A percentile compares a stretch with the other conserved stretches of the same genome.
phyloP scores from a whole-genome alignment of 164 flowering plant genomes.

The Litsea cubeba region DNA sequence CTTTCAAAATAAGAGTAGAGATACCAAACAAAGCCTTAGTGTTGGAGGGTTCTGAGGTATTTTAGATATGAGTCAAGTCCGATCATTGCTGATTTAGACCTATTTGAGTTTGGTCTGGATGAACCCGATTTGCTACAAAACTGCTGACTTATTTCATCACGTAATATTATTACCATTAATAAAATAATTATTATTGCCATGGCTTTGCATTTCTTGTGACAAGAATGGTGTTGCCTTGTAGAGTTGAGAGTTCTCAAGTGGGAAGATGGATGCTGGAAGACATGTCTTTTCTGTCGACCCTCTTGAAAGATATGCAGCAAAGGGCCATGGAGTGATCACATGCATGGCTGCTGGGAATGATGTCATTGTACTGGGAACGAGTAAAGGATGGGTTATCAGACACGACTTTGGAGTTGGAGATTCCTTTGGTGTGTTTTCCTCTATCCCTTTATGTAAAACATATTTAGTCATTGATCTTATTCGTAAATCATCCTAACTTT shows the following conservation, averaged over 20 bases:
- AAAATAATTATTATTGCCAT: too few species aligned
- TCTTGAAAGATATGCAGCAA: constrained; percentile 85
- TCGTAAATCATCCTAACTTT: not conserved
- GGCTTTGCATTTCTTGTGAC: not conserved
- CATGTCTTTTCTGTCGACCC: constrained; percentile 84
- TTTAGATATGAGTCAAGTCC: too few species aligned
- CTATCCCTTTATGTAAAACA: not conserved
- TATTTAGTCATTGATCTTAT: not conserved
- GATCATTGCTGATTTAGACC: too few species aligned
- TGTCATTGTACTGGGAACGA: constrained; percentile 85
- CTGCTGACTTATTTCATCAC: too few species aligned
- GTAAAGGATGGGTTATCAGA: constrained; percentile 92
- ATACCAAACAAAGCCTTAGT: too few species aligned
- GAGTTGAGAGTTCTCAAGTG: constrained; percentile 5
- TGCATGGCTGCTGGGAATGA: constrained; percentile 99
- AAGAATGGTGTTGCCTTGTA: not conserved
- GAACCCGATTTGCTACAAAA: too few species aligned
- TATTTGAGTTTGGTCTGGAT: too few species aligned
- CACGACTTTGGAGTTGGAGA: constrained; percentile 94
- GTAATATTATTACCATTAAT: too few species aligned
- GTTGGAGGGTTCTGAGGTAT: too few species aligned
- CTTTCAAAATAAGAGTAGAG: too few species aligned
- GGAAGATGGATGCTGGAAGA: constrained; percentile 54
- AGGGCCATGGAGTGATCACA: constrained; percentile 77
- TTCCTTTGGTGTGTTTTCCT: constrained; percentile 53